phyloP scores from a whole-genome alignment of 2,329 filamentous ascomycete genomes.

The Fusarium sororula region DNA sequence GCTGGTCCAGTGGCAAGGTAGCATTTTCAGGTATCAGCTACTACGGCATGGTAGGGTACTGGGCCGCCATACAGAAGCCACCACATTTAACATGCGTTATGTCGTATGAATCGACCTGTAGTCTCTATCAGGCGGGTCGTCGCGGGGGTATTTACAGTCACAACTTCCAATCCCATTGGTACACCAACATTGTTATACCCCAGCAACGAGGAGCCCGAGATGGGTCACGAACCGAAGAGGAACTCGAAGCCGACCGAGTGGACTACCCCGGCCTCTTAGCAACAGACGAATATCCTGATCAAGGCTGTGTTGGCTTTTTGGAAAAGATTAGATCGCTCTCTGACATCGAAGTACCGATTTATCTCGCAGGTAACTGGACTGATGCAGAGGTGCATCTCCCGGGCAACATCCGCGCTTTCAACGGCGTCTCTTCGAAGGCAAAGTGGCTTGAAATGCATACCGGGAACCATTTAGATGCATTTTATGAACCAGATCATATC shows the following conservation, averaged over 20 bases:
- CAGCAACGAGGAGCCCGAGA: neutral
- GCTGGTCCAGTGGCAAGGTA: neutral
- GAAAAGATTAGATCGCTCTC: neutral
- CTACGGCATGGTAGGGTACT: neutral
- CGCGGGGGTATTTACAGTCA: neutral
- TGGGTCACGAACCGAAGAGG: neutral
- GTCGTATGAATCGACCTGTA: neutral
- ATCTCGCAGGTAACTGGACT: neutral
- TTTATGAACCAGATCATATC: neutral
- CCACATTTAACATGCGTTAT: neutral
- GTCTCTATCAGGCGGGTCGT: neutral
- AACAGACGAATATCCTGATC: neutral
- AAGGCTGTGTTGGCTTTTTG: accelerated
- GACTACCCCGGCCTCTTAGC: accelerated
- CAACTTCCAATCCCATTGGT: neutral
- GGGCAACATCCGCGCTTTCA: neutral
- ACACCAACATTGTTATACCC: neutral
- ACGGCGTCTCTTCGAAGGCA: neutral
- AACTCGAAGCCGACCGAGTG: neutral
- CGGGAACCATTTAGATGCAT: neutral
- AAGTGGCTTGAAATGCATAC: neutral
- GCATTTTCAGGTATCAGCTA: neutral
- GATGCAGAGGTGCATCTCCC: neutral
- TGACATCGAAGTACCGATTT: neutral
- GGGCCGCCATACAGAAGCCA: neutral